Base-by-base conservation (phyloP, 108 stramenopile species). In the Nitzschia putrida region DNA sequence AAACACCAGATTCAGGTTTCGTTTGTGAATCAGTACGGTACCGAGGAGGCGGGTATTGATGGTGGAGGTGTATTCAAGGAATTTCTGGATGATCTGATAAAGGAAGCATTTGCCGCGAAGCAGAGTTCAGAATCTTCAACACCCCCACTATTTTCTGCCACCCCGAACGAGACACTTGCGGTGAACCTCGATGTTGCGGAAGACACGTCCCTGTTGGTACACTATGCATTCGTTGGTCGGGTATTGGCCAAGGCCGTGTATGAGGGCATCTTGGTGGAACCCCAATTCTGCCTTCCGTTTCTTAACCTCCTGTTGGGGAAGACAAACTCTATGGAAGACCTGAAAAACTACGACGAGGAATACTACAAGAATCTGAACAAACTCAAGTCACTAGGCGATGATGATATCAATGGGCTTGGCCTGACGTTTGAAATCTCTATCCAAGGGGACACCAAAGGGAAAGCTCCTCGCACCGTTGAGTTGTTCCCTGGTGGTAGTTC, bases 61-160 rank as follows among this genome's bases (percentile, higher is more conserved):
- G 99, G 98, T 9, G 99, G 99, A 2, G 99, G 99, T 3, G 90
- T 99, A 4, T 98, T 98, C 72, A 99, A 99, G 74, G 99, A 99
- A 75, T 89, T 88, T 64, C 59, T 87, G 25, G 88, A 89, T 74
- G 92, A 91, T 69, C 68, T 94, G 70, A 94, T 94, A 68, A 85
- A 83, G 58, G 87, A 94, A 53, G 92, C 86, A 20, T 94, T 94
- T 66, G 61, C 86, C 51, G 43, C 22, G 9, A 66, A 70, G 29
- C 34, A 53, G 47, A 50, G 67, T 7, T 50, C 52, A 23, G 74
- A 66, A 20, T 58, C 69, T 56, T 70, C 39, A 13, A 77, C 74
- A 10, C 87, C 85, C 23, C 74, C 71, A 65, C 83, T 88, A 58
- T 91, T 90, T 67, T 68, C 79, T 8, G 88, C 84, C 43, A 88